These are phyloP conservation scores for Reutealis trisperma DNA, from an alignment of 345 rosid genomes.

Conservation along the genomic window DNA sequence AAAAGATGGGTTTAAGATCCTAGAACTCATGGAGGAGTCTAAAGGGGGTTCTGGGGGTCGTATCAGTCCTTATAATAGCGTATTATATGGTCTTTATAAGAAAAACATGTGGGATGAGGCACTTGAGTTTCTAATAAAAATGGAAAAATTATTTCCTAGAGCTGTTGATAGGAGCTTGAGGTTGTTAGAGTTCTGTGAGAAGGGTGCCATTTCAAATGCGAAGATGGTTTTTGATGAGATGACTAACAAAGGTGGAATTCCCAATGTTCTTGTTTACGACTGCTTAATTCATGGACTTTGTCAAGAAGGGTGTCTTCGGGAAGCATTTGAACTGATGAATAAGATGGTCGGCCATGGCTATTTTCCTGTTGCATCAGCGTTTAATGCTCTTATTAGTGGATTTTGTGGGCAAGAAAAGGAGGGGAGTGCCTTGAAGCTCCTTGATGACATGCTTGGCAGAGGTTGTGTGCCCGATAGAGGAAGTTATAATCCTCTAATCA, in stretches of 20 bases:
- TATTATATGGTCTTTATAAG: slow-evolving; percentile 67
- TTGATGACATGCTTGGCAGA: slow-evolving; percentile 63
- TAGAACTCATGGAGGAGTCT: slow-evolving; percentile 71
- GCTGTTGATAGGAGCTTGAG: slow-evolving; percentile 62
- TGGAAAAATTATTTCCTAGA: slow-evolving; percentile 69
- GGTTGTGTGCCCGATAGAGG: slow-evolving; percentile 50
- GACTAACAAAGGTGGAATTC: slow-evolving; percentile 50
- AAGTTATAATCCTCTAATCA: slow-evolving; percentile 48
- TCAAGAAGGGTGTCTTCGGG: slow-evolving; percentile 40
- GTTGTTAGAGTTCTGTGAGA: slow-evolving; percentile 52
- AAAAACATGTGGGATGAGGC: slow-evolving; percentile 61
- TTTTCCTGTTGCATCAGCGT: slow-evolving; percentile 52
- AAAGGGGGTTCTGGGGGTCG: slow-evolving; percentile 34
- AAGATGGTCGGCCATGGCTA: slow-evolving; percentile 50
- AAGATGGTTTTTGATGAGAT: slow-evolving; percentile 53
- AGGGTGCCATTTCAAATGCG: slow-evolving; percentile 50
- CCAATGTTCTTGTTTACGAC: slow-evolving; percentile 56
- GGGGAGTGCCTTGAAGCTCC: slow-evolving; percentile 51
- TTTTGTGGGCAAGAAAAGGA: slow-evolving; percentile 63
- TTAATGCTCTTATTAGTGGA: slow-evolving; percentile 52
- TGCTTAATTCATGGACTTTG: slow-evolving; percentile 58
- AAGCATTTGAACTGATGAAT: slow-evolving; percentile 58
- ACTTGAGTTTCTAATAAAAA: slow-evolving; percentile 51
- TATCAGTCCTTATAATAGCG: slow-evolving; percentile 63
- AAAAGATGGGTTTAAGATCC: slow-evolving; percentile 60